Evolutionary conservation across 306 rosid genomes (phyloP), one percentile per base, ranked within the genome.

Genomic region (Quercus alba): DNA sequence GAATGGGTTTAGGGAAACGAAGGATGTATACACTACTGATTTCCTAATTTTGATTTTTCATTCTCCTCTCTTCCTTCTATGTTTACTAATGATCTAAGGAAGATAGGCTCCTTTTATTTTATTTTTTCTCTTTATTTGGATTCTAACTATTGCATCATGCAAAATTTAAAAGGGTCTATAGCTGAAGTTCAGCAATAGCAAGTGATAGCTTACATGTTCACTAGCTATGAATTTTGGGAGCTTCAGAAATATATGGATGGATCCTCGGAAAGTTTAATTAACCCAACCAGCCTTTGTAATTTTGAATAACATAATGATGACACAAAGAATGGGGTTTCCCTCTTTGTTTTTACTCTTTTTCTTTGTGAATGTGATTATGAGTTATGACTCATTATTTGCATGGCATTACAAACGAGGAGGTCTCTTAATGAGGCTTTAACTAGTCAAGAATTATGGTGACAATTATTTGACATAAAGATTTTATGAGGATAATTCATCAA

Each of bases 151-250:
- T 68, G 78, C 71, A 81, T 70, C 74, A 56, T 76, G 63, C 77
- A 66, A 56, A 59, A 17, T 74, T 80, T 19, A 68, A 21, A 64
- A 72, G 84, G 83, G 77, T 61, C 31, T 46, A 19, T 1, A 20
- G 70, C 72, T 86, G 67, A 79, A 76, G 84, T 82, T 73, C 82
- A 72, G 55, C 81, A 15, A 73, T 86, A 64, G 82, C 86, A 79
- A 64, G 26, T 56, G 80, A 49, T 11, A 12, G 54, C 15, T 31
- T 20, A 28, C 3, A 71, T 77, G 72, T 67, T 72, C 78, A 54
- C 69, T 73, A 79, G 89, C 86, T 82, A 56, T 85, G 38, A 68
- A 73, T 85, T 85, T 85, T 80, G 89, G 78, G 68, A 80, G 80
- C 84, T 76, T 74, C 35, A 80, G 69, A 44, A 77, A 38, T 25